Percentiles rank a stretch among this genome's conserved stretches.
These are phyloP conservation scores for Agrostemma githago DNA, from an alignment of 148 eudicot species.

Conservation along the genomic window DNA sequence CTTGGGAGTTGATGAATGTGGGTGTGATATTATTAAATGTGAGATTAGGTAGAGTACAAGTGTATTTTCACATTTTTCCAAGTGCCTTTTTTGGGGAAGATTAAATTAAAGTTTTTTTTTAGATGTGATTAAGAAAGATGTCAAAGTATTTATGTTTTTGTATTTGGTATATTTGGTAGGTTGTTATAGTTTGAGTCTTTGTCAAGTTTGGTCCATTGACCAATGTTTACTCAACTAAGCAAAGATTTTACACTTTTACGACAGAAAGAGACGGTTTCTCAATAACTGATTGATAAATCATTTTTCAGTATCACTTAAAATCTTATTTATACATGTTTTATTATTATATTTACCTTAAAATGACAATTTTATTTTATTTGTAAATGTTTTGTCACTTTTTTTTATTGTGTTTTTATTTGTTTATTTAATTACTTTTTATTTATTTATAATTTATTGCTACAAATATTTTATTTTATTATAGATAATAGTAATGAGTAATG, in stretches of 20 bases:
- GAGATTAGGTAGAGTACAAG: constrained; percentile 39
- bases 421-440: background rate
- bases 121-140: background rate
- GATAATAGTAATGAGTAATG: no score
- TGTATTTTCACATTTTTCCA: background rate
- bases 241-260: background rate
- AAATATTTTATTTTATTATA: no score
- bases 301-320: no score
- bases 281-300: no score
- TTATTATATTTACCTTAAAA: no score
- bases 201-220: constrained; percentile 32
- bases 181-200: constrained; percentile 24
- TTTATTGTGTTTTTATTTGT: background rate
- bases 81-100: background rate
- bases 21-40: constrained; percentile 10
- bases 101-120: background rate
- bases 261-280: no score
- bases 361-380: no score
- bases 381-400: no score
- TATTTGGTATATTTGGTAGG: background rate
- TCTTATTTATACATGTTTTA: no score
- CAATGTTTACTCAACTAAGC: constrained; percentile 30
- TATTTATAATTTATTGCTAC: no score
- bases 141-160: constrained; percentile 2
- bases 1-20: background rate